These are phyloP conservation scores for Chaetomium cochliodes DNA, from an alignment of 495 filamentous ascomycete species.

Conservation along the genomic window DNA sequence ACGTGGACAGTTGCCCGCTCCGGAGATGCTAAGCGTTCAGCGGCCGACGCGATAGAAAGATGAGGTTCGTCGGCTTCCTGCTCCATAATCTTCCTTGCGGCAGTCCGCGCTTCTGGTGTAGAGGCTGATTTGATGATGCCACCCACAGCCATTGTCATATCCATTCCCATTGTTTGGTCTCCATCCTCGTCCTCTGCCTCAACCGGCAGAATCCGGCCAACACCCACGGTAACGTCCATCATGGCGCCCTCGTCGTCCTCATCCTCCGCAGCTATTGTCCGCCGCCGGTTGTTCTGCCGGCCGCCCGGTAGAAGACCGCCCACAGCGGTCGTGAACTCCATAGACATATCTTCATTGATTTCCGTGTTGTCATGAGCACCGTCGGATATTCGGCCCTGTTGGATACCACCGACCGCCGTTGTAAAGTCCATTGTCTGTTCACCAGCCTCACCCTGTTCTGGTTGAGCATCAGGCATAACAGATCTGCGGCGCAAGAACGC, in stretches of 20 bases:
- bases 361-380: constrained; percentile 36
- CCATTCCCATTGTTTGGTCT: constrained; percentile 43
- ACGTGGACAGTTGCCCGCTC: constrained; percentile 24
- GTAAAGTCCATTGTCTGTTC: constrained; percentile 81
- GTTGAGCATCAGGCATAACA: constrained; percentile 26
- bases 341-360: constrained; percentile 68
- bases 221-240: constrained; percentile 60
- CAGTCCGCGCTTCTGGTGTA: constrained; percentile 41
- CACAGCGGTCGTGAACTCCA: constrained; percentile 76
- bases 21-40: constrained; percentile 38
- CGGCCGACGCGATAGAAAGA: constrained; percentile 52
- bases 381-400: constrained; percentile 27
- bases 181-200: constrained; percentile 33
- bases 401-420: constrained; percentile 67
- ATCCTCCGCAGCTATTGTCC: constrained; percentile 31
- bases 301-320: constrained; percentile 58
- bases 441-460: constrained; percentile 31
- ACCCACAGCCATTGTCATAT: constrained; percentile 57
- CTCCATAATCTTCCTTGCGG: constrained; percentile 61
- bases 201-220: constrained; percentile 54
- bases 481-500: constrained; percentile 29
- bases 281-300: constrained; percentile 27
- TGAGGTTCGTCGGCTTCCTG: constrained; percentile 55
- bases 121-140: constrained; percentile 47
- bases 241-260: constrained; percentile 49